Evolutionary conservation across 441 rosid genomes (phyloP), one percentile per base, ranked within the genome.

Genomic region (Monsonia emarginata): DNA sequence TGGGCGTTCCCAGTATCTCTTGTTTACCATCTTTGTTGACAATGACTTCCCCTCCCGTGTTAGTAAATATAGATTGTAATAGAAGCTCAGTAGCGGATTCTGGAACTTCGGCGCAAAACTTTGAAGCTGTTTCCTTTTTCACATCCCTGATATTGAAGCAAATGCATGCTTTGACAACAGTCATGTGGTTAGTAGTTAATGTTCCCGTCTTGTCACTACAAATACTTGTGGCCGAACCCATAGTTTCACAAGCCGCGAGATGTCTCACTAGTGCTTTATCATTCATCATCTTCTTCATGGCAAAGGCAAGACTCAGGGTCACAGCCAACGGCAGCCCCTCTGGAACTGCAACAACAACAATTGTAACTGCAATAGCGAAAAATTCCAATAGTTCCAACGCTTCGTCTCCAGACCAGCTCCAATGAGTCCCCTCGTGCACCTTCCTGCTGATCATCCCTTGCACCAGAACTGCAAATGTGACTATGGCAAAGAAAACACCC

Each of bases 271-370:
- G 57, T 19, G 57, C 57, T 21, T 50, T 50, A 50, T 50, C 57
- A 21, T 50, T 50, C 57, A 50, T 50, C 57, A 50, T 50, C 26
- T 50, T 50, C 57, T 50, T 50, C 57, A 50, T 18, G 26, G 57
- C 57, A 19, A 50, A 50, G 25, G 57, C 57, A 50, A 50, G 57
- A 19, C 57, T 50, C 26, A 50, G 26, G 1, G 57, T 50, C 26
- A 19, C 57, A 50, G 57, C 57, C 25, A 50, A 50, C 1, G 57
- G 57, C 26, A 50, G 57, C 25, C 57, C 57, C 57, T 50, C 57
- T 18, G 57, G 57, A 8, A 50, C 57, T 50, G 57, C 57, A 50
- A 50, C 57, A 50, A 50, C 57, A 50, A 50, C 57, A 50, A 50
- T 50, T 6, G 57, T 50, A 6, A 50, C 57, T 50, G 57, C 57